These are phyloP conservation scores for Mucor velutinosus DNA, from an alignment of 371 early-diverging fungal genomes.

Conservation along the genomic window DNA sequence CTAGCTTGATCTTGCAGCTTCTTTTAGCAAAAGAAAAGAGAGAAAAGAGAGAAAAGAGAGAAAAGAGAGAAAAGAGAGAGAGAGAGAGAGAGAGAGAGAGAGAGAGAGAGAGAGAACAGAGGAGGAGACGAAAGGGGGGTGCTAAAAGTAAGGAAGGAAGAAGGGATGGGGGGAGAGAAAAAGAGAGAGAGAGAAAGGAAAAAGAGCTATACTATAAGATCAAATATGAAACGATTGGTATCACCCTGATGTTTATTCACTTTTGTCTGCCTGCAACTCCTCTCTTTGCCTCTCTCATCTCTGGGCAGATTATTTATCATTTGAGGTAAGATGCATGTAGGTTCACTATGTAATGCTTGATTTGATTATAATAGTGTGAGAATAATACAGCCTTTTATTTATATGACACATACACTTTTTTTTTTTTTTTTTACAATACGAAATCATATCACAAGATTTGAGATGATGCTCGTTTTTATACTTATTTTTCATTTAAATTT, in stretches of 20 bases:
- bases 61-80: no score
- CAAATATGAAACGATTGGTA: neutral
- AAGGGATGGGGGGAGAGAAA: constrained; percentile 8
- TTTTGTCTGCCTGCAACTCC: neutral
- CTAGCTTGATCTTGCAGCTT: constrained; percentile 1
- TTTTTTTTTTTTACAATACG: neutral
- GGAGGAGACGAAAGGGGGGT: constrained; percentile 1
- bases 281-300: neutral
- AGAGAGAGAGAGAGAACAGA: neutral
- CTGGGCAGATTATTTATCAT: neutral
- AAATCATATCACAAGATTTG: constrained; percentile 2
- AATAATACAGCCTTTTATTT: neutral
- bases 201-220: neutral
- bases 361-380: neutral
- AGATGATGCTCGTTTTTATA: neutral
- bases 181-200: constrained; percentile 1
- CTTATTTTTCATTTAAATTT: neutral
- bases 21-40: neutral
- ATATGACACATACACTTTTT: neutral
- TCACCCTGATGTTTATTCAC: neutral
- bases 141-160: constrained; percentile 1
- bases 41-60: neutral
- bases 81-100: neutral
- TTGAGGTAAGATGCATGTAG: neutral
- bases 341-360: neutral